Conservation (phyloP, 495 filamentous ascomycete species). For the Daldinia loculata region DNA sequence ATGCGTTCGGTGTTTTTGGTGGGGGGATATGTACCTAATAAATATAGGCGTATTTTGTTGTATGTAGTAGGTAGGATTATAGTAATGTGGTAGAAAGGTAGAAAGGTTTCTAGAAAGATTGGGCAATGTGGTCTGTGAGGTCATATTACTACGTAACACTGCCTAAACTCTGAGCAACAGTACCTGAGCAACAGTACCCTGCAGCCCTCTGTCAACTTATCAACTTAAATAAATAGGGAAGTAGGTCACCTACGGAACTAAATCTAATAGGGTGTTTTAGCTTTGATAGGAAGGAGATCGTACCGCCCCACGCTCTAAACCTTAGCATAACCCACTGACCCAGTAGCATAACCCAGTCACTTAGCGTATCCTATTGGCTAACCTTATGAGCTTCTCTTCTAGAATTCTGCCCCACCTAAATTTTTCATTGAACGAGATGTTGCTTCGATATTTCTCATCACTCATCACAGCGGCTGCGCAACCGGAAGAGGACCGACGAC, state of each 20-base stretch:
- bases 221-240: not conserved
- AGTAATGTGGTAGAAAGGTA: slow-evolving; percentile 1
- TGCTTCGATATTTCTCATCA: not conserved
- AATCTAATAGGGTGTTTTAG: no score
- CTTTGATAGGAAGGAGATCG: not conserved
- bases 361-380: slow-evolving; percentile 9
- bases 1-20: not conserved
- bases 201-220: not conserved
- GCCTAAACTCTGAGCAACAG: slow-evolving; percentile 3
- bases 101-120: not conserved
- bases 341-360: no score
- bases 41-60: not conserved
- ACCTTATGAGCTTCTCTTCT: slow-evolving; percentile 12
- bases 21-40: not conserved
- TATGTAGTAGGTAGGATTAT: not conserved
- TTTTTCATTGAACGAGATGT: slow-evolving; percentile 19
- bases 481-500: not conserved
- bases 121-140: slow-evolving; percentile 37
- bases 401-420: slow-evolving; percentile 20
- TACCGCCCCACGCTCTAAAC: not conserved
- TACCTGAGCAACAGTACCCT: not conserved
- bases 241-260: no score
- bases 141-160: slow-evolving; percentile 34
- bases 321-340: no score
- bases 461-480: not conserved